Evolutionary conservation across 2,329 filamentous ascomycete species (phyloP).

Genomic region (Calonectria pauciramosa): DNA sequence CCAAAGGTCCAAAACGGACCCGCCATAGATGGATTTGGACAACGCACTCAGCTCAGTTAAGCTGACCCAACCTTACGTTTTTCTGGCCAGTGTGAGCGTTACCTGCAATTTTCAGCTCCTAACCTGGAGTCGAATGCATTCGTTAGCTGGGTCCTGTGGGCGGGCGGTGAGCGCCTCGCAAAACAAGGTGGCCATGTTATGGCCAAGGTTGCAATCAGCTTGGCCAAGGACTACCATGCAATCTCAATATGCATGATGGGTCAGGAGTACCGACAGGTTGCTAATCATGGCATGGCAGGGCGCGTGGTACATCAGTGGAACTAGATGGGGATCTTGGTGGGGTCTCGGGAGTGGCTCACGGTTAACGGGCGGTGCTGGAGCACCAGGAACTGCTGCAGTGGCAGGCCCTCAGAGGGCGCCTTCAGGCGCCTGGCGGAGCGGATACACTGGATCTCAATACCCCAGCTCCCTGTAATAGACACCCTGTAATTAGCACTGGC

Average conservation of each 20-base stretch:
- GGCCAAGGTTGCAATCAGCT: background rate
- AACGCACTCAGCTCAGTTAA: background rate
- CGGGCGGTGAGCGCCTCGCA: constrained; percentile 17
- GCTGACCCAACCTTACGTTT: background rate
- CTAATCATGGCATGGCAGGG: constrained; percentile 16
- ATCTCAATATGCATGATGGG: constrained; percentile 27
- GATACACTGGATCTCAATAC: background rate
- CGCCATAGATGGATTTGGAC: background rate
- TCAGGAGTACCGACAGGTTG: constrained; percentile 26
- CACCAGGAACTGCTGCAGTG: constrained; percentile 15
- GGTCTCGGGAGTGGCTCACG: background rate
- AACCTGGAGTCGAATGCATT: constrained; percentile 9
- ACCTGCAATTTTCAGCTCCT: background rate
- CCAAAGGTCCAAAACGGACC: constrained; percentile 15
- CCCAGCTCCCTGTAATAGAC: background rate
- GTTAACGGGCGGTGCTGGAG: background rate
- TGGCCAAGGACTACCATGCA: constrained; percentile 12
- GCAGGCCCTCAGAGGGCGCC: constrained; percentile 17
- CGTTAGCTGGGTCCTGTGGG: background rate
- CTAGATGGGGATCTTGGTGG: constrained; percentile 16
- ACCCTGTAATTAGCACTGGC: constrained; percentile 1
- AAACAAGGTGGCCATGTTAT: background rate
- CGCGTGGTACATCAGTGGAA: constrained; percentile 24
- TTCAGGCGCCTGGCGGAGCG: background rate
- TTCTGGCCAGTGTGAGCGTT: background rate